Percentiles rank a stretch among this genome's conserved stretches.
These are phyloP conservation scores for Sphagnum magellanicum DNA, from an alignment of 228 moss, liverwort and hornwort species.

Conservation along the genomic window DNA sequence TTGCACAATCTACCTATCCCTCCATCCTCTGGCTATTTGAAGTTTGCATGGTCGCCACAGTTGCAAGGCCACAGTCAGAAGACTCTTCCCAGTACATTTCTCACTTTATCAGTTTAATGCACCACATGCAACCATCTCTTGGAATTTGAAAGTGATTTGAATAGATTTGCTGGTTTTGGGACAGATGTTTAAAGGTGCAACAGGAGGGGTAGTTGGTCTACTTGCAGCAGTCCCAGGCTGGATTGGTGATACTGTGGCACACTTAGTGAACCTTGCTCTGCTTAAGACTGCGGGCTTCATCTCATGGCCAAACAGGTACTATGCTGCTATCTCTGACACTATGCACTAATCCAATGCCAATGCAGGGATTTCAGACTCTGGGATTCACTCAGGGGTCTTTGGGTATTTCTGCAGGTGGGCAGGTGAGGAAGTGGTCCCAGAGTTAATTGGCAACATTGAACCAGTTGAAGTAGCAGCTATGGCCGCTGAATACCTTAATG, in stretches of 20 bases:
- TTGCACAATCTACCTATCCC: neutral
- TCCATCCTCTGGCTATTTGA: too few species aligned
- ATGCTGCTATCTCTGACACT: neutral
- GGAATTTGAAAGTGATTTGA: neutral
- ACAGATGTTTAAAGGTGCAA: slow-evolving; percentile 71
- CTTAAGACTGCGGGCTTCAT: slow-evolving; percentile 58
- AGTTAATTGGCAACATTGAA: slow-evolving; percentile 61
- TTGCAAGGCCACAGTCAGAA: neutral
- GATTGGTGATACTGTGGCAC: slow-evolving; percentile 56
- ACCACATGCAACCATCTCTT: neutral
- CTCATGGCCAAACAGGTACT: slow-evolving; percentile 77
- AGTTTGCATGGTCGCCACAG: too few species aligned
- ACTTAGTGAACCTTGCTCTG: slow-evolving; percentile 56
- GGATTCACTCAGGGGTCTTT: neutral
- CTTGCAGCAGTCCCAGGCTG: slow-evolving; percentile 62
- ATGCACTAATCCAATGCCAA: too few species aligned
- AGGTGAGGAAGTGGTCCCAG: slow-evolving; percentile 64
- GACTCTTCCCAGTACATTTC: neutral
- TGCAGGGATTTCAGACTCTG: neutral
- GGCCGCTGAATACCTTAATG: slow-evolving; percentile 41
- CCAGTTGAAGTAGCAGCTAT: slow-evolving; percentile 53
- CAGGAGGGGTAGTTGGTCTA: slow-evolving; percentile 65
- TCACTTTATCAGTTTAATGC: neutral
- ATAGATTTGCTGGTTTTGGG: too few species aligned
- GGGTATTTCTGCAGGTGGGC: slow-evolving; percentile 47